Base-by-base conservation (phyloP, 2,329 filamentous ascomycete species). In the Pseudogymnoascus sp. region DNA sequence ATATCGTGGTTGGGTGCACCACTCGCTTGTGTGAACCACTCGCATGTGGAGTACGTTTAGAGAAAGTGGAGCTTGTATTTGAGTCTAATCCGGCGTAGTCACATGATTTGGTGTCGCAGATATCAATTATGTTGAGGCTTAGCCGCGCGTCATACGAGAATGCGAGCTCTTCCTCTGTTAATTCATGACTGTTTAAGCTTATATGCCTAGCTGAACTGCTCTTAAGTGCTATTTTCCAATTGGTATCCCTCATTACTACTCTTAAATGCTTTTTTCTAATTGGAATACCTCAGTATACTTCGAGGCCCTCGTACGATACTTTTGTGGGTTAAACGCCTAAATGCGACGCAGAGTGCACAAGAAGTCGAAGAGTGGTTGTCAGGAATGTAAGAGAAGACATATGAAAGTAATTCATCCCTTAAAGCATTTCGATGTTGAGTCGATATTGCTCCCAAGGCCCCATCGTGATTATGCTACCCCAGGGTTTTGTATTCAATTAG, bases 281-380 rank as follows among this genome's bases (percentile, higher is more conserved):
- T 30, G 28, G n/a, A 19, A 19, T 19, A 19, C 19, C 16, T n/a
- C 5, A 14, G 2, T 45, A n/a, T 12, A 14, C 28, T 28, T 55
- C 49, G 5, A 55, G n/a, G 14, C 25, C 7, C 49, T 55, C n/a
- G 5, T 16, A 5, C 49, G 9, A 30, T 55, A 55, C 12, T 33
- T 55, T 55, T 55, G 25, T 19, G 49, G 28, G 9, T 5, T 55
- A 55, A 3, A 19, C n/a, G 49, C 9, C 25, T 5, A 55, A 55
- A 67, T 67, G 62, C 64, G 65, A 61, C 66, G 69, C 39, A 70
- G 72, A 62, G 64, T 72, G 3, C 75, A 76, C 63, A 71, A 67
- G 41, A 76, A 76, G 65, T 76, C 74, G n/a, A 69, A 73, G 42
- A 72, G 72, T 63, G 75, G 74, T 23, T 76, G 75, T 58, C 33